phyloP scores from a whole-genome alignment of 129 eudicot species.

The Deinandra increscens region DNA sequence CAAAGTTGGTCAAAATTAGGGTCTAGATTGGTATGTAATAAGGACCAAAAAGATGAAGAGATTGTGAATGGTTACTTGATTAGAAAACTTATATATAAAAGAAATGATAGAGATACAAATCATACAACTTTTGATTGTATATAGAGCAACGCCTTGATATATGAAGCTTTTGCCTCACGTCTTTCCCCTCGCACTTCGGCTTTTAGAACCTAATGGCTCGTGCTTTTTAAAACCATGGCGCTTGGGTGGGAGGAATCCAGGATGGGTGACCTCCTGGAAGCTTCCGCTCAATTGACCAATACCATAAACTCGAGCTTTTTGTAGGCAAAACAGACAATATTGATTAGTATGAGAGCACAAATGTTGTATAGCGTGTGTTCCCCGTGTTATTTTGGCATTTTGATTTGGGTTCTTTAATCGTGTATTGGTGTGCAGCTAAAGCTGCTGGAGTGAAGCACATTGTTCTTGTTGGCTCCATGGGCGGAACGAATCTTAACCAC shows the following conservation, averaged over 20 bases:
- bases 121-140: background rate
- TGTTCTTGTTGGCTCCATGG: slow-evolving; percentile 96
- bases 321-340: background rate
- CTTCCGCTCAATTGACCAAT: background rate
- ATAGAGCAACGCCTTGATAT: background rate
- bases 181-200: background rate
- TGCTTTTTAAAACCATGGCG: background rate
- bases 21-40: background rate
- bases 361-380: background rate
- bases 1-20: background rate
- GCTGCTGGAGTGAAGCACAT: slow-evolving; percentile 98
- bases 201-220: background rate
- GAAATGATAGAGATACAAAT: background rate
- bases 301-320: background rate
- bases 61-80: background rate
- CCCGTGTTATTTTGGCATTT: background rate
- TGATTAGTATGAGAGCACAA: background rate
- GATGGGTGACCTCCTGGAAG: background rate
- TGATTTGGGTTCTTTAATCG: background rate
- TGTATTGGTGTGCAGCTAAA: slow-evolving; percentile 59
- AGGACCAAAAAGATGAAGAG: background rate
- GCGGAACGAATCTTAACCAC: slow-evolving; percentile 73
- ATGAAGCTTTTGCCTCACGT: background rate
- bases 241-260: background rate
- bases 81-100: background rate